phyloP scores from a whole-genome alignment of 148 eudicot genomes.

The Fagopyrum tataricum region DNA sequence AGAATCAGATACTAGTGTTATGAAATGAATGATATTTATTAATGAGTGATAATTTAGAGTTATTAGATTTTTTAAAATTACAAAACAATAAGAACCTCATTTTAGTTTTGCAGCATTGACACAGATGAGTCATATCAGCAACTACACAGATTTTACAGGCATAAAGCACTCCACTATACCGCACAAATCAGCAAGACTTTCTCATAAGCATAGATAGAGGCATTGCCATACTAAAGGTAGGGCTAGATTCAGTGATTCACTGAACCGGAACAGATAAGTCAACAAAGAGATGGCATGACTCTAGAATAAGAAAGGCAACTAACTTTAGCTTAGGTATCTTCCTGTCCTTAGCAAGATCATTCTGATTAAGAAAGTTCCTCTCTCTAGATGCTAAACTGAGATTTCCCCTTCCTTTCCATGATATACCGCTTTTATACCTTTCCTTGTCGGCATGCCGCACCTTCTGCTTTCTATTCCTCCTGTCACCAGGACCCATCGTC shows the following conservation, averaged over 20 bases:
- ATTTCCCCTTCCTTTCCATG: constrained; percentile 17
- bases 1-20: neutral
- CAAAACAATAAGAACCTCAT: neutral
- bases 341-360: neutral
- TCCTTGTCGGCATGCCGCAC: constrained; percentile 15
- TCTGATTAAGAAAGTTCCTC: neutral
- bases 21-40: neutral
- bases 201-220: neutral
- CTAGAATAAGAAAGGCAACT: constrained; percentile 12
- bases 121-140: neutral
- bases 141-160: neutral
- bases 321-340: neutral
- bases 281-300: neutral
- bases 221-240: neutral
- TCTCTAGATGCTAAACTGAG: neutral
- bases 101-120: neutral
- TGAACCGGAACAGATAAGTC: neutral
- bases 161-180: neutral
- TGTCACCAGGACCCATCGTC: constrained; percentile 20
- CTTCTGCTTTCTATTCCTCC: constrained; percentile 16
- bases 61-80: neutral
- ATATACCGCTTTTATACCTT: constrained; percentile 17
- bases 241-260: neutral
- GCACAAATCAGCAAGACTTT: neutral
- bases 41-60: neutral